Conservation (phyloP, 345 rosid genomes). For the Euphorbia tirucalli region DNA sequence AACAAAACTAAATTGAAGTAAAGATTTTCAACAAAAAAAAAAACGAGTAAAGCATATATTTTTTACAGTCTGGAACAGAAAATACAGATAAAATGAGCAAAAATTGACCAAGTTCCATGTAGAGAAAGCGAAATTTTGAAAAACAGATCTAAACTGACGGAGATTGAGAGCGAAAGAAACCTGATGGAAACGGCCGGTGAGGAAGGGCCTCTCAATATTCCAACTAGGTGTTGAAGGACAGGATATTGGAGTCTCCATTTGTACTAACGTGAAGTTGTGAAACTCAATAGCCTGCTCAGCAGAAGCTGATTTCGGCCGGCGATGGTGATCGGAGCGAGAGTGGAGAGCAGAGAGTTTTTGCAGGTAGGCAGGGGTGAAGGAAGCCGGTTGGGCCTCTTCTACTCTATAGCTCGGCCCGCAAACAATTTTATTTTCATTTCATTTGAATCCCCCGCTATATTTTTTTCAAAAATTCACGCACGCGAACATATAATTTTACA, state of each 20-base stretch:
- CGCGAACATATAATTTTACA: no score
- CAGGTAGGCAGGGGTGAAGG: background rate
- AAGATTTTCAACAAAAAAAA: background rate
- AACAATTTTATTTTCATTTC: no score
- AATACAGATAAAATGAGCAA: no score
- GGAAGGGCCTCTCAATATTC: conserved; percentile 88
- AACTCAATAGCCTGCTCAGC: background rate
- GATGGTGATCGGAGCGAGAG: background rate
- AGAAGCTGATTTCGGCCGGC: background rate
- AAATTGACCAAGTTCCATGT: background rate
- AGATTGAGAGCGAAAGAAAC: conserved; percentile 21
- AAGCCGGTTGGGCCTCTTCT: no score
- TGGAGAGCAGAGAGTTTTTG: background rate
- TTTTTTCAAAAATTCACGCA: no score
- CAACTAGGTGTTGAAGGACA: conserved; percentile 85
- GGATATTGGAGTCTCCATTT: conserved; percentile 42
- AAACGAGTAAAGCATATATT: background rate
- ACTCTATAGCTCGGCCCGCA: no score
- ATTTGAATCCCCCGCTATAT: no score
- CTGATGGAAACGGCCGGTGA: conserved; percentile 89
- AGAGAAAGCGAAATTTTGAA: background rate
- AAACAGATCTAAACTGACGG: background rate
- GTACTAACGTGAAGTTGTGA: background rate
- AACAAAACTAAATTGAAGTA: background rate
- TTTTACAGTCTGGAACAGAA: background rate